Percentiles rank a stretch among this genome's conserved stretches.
phyloP scores from a whole-genome alignment of 768 basidiomycete genomes.

The Sutorius australiensis region DNA sequence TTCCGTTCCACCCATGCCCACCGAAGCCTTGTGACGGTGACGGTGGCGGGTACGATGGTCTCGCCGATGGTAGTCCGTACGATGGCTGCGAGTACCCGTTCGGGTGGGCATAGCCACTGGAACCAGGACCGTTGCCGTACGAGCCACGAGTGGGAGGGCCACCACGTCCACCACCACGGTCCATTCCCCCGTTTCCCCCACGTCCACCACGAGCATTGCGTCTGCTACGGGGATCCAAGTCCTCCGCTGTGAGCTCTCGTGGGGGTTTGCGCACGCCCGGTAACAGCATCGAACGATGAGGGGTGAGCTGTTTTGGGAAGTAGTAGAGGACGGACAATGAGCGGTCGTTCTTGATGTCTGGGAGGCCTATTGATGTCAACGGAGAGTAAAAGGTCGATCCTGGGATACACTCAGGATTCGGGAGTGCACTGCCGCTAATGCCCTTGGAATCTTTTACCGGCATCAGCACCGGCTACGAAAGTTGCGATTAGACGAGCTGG shows the following conservation, averaged over 20 bases:
- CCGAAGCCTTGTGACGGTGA: slow-evolving; percentile 28
- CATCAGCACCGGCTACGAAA: slow-evolving; percentile 64
- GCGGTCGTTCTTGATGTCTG: slow-evolving; percentile 82
- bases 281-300: slow-evolving; percentile 82
- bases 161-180: slow-evolving; percentile 36
- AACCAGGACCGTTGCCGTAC: slow-evolving; percentile 17
- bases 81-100: slow-evolving; percentile 21
- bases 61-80: slow-evolving; percentile 16
- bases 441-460: slow-evolving; percentile 70
- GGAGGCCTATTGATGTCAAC: slow-evolving; percentile 52
- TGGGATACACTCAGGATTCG: slow-evolving; percentile 86
- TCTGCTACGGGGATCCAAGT: slow-evolving; percentile 64
- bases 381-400: slow-evolving; percentile 87
- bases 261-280: slow-evolving; percentile 61
- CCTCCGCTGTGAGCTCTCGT: slow-evolving; percentile 60
- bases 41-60: slow-evolving; percentile 15
- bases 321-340: slow-evolving; percentile 84
- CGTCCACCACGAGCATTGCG: slow-evolving; percentile 49
- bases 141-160: slow-evolving; percentile 21
- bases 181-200: slow-evolving; percentile 36
- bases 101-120: slow-evolving; percentile 5
- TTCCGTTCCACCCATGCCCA: slow-evolving; percentile 31
- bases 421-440: slow-evolving; percentile 73
- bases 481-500: slow-evolving; percentile 13
- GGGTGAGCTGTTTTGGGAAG: slow-evolving; percentile 83